Evolutionary conservation across 495 filamentous ascomycete species (phyloP), one percentile per base, ranked within the genome.

Genomic region (Bacidia gigantensis): DNA sequence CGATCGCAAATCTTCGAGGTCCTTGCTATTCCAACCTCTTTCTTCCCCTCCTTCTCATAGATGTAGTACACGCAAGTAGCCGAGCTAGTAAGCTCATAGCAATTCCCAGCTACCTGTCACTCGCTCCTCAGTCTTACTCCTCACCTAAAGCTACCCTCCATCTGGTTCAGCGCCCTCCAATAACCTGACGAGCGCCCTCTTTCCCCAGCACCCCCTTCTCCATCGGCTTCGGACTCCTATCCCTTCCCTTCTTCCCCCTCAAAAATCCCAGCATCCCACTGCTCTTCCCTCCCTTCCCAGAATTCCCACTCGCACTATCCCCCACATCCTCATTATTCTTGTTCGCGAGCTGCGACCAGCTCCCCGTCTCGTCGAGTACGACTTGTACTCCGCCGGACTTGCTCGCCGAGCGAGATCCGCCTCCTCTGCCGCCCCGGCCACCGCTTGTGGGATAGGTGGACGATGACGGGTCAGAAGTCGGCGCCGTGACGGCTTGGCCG

Each of bases 171-270:
- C 56, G 42, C 9, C 52, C 52, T 14, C 56, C 47, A 49, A 87
- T 75, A 35, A 87, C 72, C 25, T 87, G 81, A 60, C 92, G 75
- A 18, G 92, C 89, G 5, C 92, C 92, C 62, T 98, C 92, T 62
- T 95, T 95, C 50, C 92, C 93, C 55, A 98, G 63, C 44, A 98
- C 89, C 46, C 92, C 92, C 17, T 86, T 73, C 63, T 98, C 92
- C 64, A 87, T 87, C 41, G 89, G 89, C 67, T 95, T 95, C 9
- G 92, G 92, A 62, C 89, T 95, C 61, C 84, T 78, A 46, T 88
- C 87, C 39, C 92, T 75, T 3, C 89, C 89, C 72, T 86, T 95
- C 71, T 92, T 93, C 52, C 89, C 74, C 35, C 74, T 82, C 51
- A 96, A 72, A 64, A 98, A 92, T 2, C 88, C 86, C 44, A 98